phyloP scores from a whole-genome alignment of 768 basidiomycete genomes.

The Termitomyces sp. region DNA sequence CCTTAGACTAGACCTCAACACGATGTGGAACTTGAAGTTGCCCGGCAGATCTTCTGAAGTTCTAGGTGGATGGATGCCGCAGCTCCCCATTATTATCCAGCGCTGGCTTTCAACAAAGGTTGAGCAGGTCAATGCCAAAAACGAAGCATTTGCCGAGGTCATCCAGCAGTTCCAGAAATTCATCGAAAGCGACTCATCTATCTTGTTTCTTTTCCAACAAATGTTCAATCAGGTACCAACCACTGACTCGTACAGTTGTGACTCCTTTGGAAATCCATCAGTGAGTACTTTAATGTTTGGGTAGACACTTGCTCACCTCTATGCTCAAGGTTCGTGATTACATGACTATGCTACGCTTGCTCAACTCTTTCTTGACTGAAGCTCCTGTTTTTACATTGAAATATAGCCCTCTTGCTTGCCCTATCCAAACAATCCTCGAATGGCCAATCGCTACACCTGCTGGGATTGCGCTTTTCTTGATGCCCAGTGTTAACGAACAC shows the following conservation, averaged over 20 bases:
- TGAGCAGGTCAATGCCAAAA: not conserved
- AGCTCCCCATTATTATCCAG: not conserved
- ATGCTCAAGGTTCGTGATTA: slow-evolving; percentile 33
- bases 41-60: not conserved
- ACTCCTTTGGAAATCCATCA: slow-evolving; percentile 4
- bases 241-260: not conserved
- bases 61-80: slow-evolving; percentile 5
- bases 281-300: not conserved
- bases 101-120: slow-evolving; percentile 4
- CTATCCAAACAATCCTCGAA: slow-evolving; percentile 41
- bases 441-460: slow-evolving; percentile 30
- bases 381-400: slow-evolving; percentile 33
- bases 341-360: slow-evolving; percentile 29
- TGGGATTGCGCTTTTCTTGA: slow-evolving; percentile 27
- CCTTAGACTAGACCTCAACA: not conserved
- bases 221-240: slow-evolving; percentile 12
- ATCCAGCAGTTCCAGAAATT: slow-evolving; percentile 4
- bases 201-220: slow-evolving; percentile 5
- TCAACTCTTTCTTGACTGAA: slow-evolving; percentile 36
- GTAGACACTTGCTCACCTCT: not conserved
- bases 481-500: slow-evolving; percentile 36
- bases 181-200: slow-evolving; percentile 6
- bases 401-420: slow-evolving; percentile 36
- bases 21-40: not conserved
- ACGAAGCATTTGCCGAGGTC: slow-evolving; percentile 1